Evolutionary conservation across 2,329 filamentous ascomycete species (phyloP), one percentile per base, ranked within the genome.

Genomic region (Colletotrichum lentis): DNA sequence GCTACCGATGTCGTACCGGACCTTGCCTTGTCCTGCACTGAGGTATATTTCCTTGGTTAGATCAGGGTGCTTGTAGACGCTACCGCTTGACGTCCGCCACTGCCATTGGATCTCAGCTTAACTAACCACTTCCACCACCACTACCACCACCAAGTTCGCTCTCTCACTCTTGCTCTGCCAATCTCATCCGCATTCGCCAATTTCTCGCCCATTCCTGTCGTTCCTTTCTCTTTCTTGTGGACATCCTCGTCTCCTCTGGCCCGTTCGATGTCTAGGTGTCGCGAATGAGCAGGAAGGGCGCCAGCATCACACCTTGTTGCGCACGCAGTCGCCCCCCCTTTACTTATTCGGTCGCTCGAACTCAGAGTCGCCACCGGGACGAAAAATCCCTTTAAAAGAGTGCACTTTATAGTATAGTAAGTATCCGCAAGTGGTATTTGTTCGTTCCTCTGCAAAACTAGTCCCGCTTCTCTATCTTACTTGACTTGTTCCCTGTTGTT

Each of bases 151-250:
- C 62, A 31, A 31, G 27, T 31, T 46, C 41, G 27, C 61, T 35
- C 14, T 37, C 62, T 44, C 12, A 22, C 35, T 62, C 16, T 20
- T 41, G 20, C 53, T 59, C 35, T 44, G 31, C 37, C 44, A 55
- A 56, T 66, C 66, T 44, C 44, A 58, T 24, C 57, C 44, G 52
- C 63, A 69, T 69, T 69, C 62, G 64, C 63, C 52, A 67, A 67
- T 61, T 64, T 44, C 46, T 62, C 46, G 12, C 46, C 44, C 53
- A 56, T 67, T 63, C 60, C 59, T 63, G 24, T 54, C 52, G 24
- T 22, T 39, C 27, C 54, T 27, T 16, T 39, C n/a, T 27, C 39
- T 44, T 50, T 43, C 63, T 62, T 53, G 44, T 57, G 43, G 31
- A 20, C 43, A 44, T 41, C 43, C 44, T 39, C 52, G 54, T 35